phyloP scores from a whole-genome alignment of 2,329 filamentous ascomycete genomes.

The Colletotrichum orchidophilum region DNA sequence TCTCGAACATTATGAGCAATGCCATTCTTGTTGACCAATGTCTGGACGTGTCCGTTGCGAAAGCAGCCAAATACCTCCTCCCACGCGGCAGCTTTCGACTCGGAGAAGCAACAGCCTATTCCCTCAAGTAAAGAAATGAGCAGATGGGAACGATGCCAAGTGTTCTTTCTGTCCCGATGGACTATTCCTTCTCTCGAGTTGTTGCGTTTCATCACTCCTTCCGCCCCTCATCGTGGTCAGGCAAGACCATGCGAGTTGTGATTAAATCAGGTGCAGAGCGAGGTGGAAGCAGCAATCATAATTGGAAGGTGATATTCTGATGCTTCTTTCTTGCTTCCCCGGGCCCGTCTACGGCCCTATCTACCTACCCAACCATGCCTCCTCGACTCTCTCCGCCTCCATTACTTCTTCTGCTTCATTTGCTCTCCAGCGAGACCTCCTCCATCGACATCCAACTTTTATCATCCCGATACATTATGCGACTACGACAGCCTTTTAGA shows the following conservation, averaged over 20 bases:
- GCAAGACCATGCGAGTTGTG: background rate
- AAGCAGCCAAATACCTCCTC: background rate
- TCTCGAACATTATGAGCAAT: background rate
- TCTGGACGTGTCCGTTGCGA: background rate
- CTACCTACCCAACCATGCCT: background rate
- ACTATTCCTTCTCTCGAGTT: background rate
- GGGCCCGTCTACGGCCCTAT: too few relatives aligned
- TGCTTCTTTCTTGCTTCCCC: background rate
- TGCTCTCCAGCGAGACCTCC: background rate
- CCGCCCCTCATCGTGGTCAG: too few relatives aligned
- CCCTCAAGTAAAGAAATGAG: background rate
- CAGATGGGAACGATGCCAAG: background rate
- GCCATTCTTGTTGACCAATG: background rate
- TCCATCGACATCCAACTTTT: background rate
- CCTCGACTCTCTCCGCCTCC: background rate
- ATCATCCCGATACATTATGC: background rate
- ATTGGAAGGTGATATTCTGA: background rate
- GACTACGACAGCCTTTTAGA: background rate
- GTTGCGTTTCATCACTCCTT: background rate
- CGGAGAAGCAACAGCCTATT: background rate
- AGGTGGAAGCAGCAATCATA: background rate
- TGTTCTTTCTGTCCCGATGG: background rate
- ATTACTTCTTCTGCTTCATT: background rate
- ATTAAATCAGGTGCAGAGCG: background rate
- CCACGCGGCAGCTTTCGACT: background rate